Base-by-base conservation (phyloP, 495 filamentous ascomycete genomes). In the Polyplosphaeria fusca region DNA sequence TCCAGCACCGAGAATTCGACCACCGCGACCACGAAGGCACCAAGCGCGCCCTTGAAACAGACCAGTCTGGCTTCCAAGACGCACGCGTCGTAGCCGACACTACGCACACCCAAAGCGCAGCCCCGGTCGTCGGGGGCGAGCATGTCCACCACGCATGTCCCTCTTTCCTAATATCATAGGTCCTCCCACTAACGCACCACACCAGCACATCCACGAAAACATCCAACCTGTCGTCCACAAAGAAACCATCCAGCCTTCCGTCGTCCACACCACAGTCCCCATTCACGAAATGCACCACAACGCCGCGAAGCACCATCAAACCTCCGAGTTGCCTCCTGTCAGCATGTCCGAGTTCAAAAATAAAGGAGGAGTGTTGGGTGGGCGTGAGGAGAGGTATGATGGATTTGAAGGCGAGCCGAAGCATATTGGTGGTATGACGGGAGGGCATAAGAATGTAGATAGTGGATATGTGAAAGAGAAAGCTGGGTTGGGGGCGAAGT, bases 141-240 rank as follows among this genome's bases (percentile, higher is more conserved):
- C 81, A 85, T 60, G 71, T 83, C 14, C 84, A 86, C 56, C 83
- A 61, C 37, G 47, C 52, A 52, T 23, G 46, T 48, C 19, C 1
- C 11, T 5, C 19, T n/a, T 23, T 5, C 19, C 28, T 20, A 3
- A 32, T 4, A 53, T 7, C 14, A 7, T 35, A 7, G 7, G 7
- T 35, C 14, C 7, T 14, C 14, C 7, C 30, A 35, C 18, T 47
- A 13, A 11, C 39, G 22, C 22, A 47, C 12, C 28, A 4, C 25
- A 3, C 5, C 22, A 86, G 65, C 70, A 82, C 52, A 74, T 83
- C 25, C 76, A 81, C 60, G 81, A 86, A 68, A 80, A 75, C 28
- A 78, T 87, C 51, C 84, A 86, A 61, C 84, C 84, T 0, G 74
- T 86, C 0, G 71, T 87, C 22, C 76, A 86, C 39, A 84, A 85